These are phyloP conservation scores for Lanmaoa pseudosensibilis DNA, from an alignment of 768 basidiomycete genomes.

Conservation along the genomic window DNA sequence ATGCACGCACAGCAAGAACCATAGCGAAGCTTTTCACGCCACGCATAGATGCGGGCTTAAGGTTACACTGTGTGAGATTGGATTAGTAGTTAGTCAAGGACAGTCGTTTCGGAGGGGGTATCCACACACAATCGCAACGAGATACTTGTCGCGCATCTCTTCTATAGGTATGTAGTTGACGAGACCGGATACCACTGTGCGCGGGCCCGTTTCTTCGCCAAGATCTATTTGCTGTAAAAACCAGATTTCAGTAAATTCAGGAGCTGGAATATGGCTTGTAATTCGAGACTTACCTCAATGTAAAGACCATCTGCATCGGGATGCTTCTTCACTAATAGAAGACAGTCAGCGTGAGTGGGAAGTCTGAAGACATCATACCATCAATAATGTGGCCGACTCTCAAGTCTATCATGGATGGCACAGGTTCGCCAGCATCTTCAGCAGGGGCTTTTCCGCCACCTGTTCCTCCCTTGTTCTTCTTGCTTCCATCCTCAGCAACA, in stretches of 20 bases:
- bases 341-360: constrained; percentile 3
- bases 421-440: constrained; percentile 76
- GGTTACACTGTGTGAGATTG: constrained; percentile 61
- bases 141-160: constrained; percentile 79
- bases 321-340: constrained; percentile 78
- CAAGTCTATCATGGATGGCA: constrained; percentile 96
- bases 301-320: constrained; percentile 98
- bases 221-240: constrained; percentile 85
- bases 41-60: constrained; percentile 96
- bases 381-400: constrained; percentile 92
- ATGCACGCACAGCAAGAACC: constrained; percentile 78
- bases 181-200: constrained; percentile 95
- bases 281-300: constrained; percentile 62
- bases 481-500: constrained; percentile 28
- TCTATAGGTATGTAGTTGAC: constrained; percentile 97
- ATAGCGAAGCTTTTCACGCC: constrained; percentile 98
- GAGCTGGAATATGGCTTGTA: background rate
- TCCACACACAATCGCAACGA: constrained; percentile 74
- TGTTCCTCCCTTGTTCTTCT: constrained; percentile 43
- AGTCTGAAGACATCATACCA: constrained; percentile 48
- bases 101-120: background rate
- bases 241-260: background rate
- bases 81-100: background rate
- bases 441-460: constrained; percentile 35
- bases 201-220: constrained; percentile 91